Base-by-base conservation (phyloP, 2,329 filamentous ascomycete species). In the Incumbomyces lentus region DNA sequence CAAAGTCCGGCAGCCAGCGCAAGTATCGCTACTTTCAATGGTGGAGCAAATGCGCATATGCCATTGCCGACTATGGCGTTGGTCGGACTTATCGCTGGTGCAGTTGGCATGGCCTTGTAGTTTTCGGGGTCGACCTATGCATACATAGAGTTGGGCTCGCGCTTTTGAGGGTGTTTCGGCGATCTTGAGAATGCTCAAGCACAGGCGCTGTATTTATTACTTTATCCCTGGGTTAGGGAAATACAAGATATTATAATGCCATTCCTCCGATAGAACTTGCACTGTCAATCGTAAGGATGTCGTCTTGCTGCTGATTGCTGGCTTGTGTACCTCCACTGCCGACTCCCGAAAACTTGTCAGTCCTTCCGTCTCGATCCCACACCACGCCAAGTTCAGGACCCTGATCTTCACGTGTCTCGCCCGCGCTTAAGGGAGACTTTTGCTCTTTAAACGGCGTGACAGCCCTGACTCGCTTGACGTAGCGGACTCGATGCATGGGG, bases 401-500 rank as follows among this genome's bases (percentile, higher is more conserved):
- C 16, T 44, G 13, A n/a, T 44, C 32, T 33, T 6, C 14, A 11
- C 7, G 11, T 8, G 11, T 10, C 6, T 17, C 14, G 30, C 29
- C 26, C 26, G 12, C 7, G 13, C 17, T n/a, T 18, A 12, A 14
- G 6, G 33, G 12, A 17, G 11, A 17, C 13, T 35, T 35, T 17
- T 14, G 4, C n/a, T 18, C 66, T 64, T 4, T 47, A 49, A 32
- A 61, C 57, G 4, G 52, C 59, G 14, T 60, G 65, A 7, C 37
- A 34, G 31, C 30, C 6, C 43, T 40, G 14, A 49, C 17, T 49
- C 64, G 64, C 51, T 67, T 70, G 52, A 76, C 70, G 49, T 73
- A 71, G 46, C 72, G 49, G 14, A 78, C 70, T 2, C 74, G 66
- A 59, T 77, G 73, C 52, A 71, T 67, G 2, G 74, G 74, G 47